phyloP scores from a whole-genome alignment of 2,329 filamentous ascomycete species.

The Xylogone sp. region DNA sequence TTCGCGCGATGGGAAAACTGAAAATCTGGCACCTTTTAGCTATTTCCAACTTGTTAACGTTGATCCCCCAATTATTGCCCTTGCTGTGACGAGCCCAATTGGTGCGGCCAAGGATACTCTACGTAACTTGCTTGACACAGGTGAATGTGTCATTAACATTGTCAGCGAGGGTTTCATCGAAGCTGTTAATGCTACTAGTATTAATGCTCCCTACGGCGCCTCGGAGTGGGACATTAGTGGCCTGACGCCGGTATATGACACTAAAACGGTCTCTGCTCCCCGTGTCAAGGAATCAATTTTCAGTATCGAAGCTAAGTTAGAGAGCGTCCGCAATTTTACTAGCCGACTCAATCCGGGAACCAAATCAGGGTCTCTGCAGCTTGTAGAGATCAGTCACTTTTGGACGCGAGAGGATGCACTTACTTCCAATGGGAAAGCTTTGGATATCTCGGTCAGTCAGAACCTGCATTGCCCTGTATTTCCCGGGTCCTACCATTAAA shows the following conservation, averaged over 20 bases:
- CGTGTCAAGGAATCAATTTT: conserved; percentile 64
- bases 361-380: conserved; percentile 62
- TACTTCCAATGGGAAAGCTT: conserved; percentile 52
- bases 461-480: too few species aligned
- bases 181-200: conserved; percentile 72
- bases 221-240: conserved; percentile 77
- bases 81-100: conserved; percentile 39
- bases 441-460: too few species aligned
- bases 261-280: conserved; percentile 71
- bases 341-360: conserved; percentile 63
- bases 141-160: conserved; percentile 80
- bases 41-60: conserved; percentile 79
- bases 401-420: conserved; percentile 84
- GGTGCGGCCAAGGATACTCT: conserved; percentile 68
- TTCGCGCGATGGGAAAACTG: conserved; percentile 51
- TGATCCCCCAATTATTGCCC: conserved; percentile 76
- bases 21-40: conserved; percentile 80
- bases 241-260: conserved; percentile 52
- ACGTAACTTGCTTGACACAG: conserved; percentile 63
- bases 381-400: conserved; percentile 78
- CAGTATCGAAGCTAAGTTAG: conserved; percentile 70
- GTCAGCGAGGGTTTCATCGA: conserved; percentile 78
- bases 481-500: too few species aligned
- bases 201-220: conserved; percentile 70
- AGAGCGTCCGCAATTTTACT: conserved; percentile 44